Percentiles rank a stretch among this genome's conserved stretches.
phyloP scores from a whole-genome alignment of 768 basidiomycete species.

The Boletellus ananiceps region DNA sequence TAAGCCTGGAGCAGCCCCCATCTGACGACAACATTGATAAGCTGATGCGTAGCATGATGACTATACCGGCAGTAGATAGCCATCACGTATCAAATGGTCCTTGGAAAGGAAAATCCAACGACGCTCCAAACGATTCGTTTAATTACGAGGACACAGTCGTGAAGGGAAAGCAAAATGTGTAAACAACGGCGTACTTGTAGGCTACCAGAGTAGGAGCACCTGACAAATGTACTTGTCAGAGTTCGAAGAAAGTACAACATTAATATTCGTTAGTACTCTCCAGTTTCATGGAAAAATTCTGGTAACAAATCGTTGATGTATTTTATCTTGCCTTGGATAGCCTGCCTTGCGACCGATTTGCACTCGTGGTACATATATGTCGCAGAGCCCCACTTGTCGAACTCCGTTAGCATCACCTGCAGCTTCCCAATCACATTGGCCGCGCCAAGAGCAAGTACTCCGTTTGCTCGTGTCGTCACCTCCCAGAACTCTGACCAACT shows the following conservation, averaged over 20 bases:
- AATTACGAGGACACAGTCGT: conserved; percentile 23
- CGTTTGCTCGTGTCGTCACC: conserved; percentile 62
- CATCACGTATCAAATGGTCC: conserved; percentile 25
- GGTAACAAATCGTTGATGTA: conserved; percentile 55
- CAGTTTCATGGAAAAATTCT: conserved; percentile 51
- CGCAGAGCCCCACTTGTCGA: conserved; percentile 64
- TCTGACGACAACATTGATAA: conserved; percentile 36
- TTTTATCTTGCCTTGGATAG: conserved; percentile 52
- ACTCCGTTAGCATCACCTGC: conserved; percentile 58
- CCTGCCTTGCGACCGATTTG: conserved; percentile 51
- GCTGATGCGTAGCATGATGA: conserved; percentile 41
- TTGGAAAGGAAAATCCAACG: conserved; percentile 22
- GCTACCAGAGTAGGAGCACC: neutral
- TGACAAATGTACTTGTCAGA: neutral
- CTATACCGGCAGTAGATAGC: conserved; percentile 15
- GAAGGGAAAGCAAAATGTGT: conserved; percentile 24
- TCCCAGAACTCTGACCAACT: conserved; percentile 80
- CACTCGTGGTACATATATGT: conserved; percentile 82
- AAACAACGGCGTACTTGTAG: neutral
- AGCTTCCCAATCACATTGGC: conserved; percentile 68
- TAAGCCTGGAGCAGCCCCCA: conserved; percentile 33
- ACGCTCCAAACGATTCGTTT: conserved; percentile 17
- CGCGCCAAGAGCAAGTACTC: conserved; percentile 52
- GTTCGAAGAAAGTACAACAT: neutral
- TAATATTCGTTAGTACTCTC: conserved; percentile 24